phyloP scores from a whole-genome alignment of 1,284 basidiomycete species.

The Apiotrichum sp. region DNA sequence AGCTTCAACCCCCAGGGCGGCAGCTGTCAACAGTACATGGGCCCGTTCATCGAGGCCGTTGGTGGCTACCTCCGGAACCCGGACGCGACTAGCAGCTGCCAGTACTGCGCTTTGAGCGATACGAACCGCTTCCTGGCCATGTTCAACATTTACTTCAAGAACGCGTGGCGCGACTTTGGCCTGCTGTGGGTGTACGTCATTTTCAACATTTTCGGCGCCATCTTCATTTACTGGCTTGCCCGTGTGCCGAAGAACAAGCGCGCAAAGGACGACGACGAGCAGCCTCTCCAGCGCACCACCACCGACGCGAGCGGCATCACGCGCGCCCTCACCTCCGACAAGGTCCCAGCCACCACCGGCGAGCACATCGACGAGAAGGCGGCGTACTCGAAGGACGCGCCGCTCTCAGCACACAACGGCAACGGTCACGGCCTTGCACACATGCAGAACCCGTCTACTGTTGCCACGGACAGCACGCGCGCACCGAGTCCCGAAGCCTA shows the following conservation, averaged over 20 bases:
- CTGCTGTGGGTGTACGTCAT: constrained; percentile 59
- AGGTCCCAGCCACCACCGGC: neutral
- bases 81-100: constrained; percentile 36
- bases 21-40: constrained; percentile 47
- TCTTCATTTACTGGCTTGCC: constrained; percentile 40
- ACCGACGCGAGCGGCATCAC: constrained; percentile 7
- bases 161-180: constrained; percentile 60
- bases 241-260: constrained; percentile 29
- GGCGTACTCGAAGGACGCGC: neutral
- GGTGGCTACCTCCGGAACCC: constrained; percentile 44
- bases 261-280: constrained; percentile 7
- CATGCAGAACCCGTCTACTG: neutral
- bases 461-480: neutral
- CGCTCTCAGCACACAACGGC: neutral
- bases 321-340: constrained; percentile 1
- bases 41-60: constrained; percentile 31
- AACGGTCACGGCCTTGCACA: neutral
- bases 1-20: constrained; percentile 39
- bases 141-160: constrained; percentile 56
- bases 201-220: constrained; percentile 52
- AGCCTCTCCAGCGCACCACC: constrained; percentile 8
- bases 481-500: neutral
- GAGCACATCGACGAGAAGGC: neutral
- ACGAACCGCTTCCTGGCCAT: constrained; percentile 57
- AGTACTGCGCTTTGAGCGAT: constrained; percentile 47